Conservation (phyloP, 2,329 filamentous ascomycete species). For the Talaromyces sp. region DNA sequence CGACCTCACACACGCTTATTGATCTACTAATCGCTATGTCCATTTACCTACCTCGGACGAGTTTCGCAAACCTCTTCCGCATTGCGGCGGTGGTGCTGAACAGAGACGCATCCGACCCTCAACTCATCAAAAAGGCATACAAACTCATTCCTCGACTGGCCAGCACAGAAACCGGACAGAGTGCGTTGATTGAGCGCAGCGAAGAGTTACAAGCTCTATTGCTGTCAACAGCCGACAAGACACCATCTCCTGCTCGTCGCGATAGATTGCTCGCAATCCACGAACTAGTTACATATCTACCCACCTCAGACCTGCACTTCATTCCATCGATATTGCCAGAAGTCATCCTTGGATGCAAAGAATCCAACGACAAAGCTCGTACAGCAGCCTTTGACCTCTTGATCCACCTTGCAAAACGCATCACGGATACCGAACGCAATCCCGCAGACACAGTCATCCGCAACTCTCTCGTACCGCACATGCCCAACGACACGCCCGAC, state of each 20-base stretch:
- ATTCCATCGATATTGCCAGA: slow-evolving; percentile 88
- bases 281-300: slow-evolving; percentile 74
- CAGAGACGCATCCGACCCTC: slow-evolving; percentile 65
- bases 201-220: slow-evolving; percentile 78
- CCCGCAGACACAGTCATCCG: slow-evolving; percentile 67
- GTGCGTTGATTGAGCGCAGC: slow-evolving; percentile 72
- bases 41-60: slow-evolving; percentile 82
- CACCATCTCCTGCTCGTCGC: slow-evolving; percentile 76
- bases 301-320: slow-evolving; percentile 78
- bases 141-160: slow-evolving; percentile 91
- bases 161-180: slow-evolving; percentile 70
- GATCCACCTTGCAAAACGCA: slow-evolving; percentile 80
- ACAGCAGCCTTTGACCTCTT: slow-evolving; percentile 86
- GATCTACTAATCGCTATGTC: slow-evolving; percentile 96
- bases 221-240: slow-evolving; percentile 74
- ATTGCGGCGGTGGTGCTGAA: slow-evolving; percentile 80
- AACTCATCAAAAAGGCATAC: slow-evolving; percentile 98
- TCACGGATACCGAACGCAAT: slow-evolving; percentile 60
- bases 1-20: slow-evolving; percentile 91
- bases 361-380: slow-evolving; percentile 92
- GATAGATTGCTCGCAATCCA: slow-evolving; percentile 81
- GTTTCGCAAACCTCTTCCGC: slow-evolving; percentile 78
- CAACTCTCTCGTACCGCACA: slow-evolving; percentile 81
- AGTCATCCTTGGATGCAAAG: slow-evolving; percentile 93
- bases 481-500: slow-evolving; percentile 73